Conservation (phyloP, 495 filamentous ascomycete genomes). For the Penicillium longicatenatum region DNA sequence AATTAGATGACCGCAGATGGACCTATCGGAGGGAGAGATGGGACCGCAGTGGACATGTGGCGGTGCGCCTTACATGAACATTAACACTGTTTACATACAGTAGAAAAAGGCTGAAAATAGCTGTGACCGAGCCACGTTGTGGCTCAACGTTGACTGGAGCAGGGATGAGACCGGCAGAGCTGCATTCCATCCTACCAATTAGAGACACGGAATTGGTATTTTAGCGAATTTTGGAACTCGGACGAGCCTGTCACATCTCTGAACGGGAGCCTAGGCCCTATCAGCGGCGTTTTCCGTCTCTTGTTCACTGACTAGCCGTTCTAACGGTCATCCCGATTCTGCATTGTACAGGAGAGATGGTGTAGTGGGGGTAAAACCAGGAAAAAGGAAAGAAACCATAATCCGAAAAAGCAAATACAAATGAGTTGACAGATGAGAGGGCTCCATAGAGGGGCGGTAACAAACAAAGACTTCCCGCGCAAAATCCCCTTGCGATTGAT, state of each 20-base stretch:
- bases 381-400: background rate
- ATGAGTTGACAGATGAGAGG: background rate
- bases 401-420: background rate
- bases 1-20: background rate
- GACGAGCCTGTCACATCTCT: background rate
- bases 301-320: background rate
- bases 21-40: background rate
- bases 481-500: constrained; percentile 16
- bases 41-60: background rate
- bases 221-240: background rate
- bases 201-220: background rate
- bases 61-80: background rate
- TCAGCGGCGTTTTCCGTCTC: background rate
- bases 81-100: no score
- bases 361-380: background rate
- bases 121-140: constrained; percentile 13
- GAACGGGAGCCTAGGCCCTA: constrained; percentile 2
- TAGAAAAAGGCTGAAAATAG: constrained; percentile 3
- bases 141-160: constrained; percentile 3
- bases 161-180: constrained; percentile 11
- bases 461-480: constrained; percentile 17
- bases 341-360: constrained; percentile 5
- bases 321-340: constrained; percentile 9
- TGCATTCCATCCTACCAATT: constrained; percentile 4
- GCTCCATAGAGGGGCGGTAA: constrained; percentile 3